Evolutionary conservation across 495 filamentous ascomycete species (phyloP), one percentile per base, ranked within the genome.

Genomic region (Talaromyces ruber): DNA sequence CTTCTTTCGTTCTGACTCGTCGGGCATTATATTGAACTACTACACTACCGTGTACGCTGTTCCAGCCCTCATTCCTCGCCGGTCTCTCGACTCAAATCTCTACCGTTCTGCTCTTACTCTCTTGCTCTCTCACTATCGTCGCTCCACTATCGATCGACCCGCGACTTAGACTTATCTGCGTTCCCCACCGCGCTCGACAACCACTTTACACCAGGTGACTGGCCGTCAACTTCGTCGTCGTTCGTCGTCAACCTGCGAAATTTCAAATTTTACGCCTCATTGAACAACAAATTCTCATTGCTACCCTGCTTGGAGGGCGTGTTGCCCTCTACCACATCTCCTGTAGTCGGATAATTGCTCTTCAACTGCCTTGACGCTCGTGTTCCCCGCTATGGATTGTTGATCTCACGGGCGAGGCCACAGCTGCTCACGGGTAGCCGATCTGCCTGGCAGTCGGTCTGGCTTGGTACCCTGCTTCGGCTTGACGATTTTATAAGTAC

Each of bases 401-500:
- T 76, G 71, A 76, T 75, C 63, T 67, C 65, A 69, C 76, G 74
- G 70, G 77, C 77, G 74, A 77, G 73, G 77, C 64, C 69, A 73
- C 76, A 71, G 69, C 67, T 73, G 67, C 66, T 63, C 64, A 73
- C 73, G 77, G 75, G 76, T 75, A 74, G 67, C 72, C 72, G 76
- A 73, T 76, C 77, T 79, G 77, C 77, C 72, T 68, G 68, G 77
- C 77, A 79, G 77, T 77, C 76, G 77, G 77, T 75, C 69, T 67
- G 64, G 66, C 61, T 67, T 52, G 62, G 29, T 60, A 47, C 64
- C 60, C 45, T 58, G 34, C 50, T 47, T 25, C 29, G 45, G 58
- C 53, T 53, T 54, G 51, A 47, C 43, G 26, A 28, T 37, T 43
- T 28, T 25, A 21, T 55, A 9, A 56, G 3, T 16, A 28, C 28